Base-by-base conservation (phyloP, 2,329 filamentous ascomycete genomes). In the Stemphylium beticola region DNA sequence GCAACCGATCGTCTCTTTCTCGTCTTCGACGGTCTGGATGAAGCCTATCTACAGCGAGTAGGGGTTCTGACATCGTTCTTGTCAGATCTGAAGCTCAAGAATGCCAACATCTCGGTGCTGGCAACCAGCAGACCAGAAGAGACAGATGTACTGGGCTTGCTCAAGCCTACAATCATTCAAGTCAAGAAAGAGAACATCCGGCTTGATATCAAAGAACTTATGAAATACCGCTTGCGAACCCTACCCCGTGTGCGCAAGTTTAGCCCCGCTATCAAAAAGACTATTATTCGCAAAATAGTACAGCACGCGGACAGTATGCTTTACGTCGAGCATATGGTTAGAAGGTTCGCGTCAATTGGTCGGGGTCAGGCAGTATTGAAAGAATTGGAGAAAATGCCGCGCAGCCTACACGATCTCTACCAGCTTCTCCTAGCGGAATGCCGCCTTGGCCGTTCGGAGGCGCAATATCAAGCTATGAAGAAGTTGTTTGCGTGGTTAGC, bases 271-370 rank as follows among this genome's bases (percentile, higher is more conserved):
- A 10, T 71, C 67, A 42, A 69, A 69, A 8, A 67, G 67, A 37
- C 65, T 8, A 66, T 77, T 11, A 59, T 62, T 0, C 61, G 71
- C 5, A 74, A 62, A 11, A 55, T 77, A 0, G 58, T 68, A 11
- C 60, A 68, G 1, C 53, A 55, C 9, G 69, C 74, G 1, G 73
- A 75, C 6, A 72, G 72, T 18, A 68, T 78, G 60, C 62, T 77
- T 0, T 77, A 77, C 29, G 69, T 71, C 0, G 69, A 77, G 20
- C 73, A 77, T n/a, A 62, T 76, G 22, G 61, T 78, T 0, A 37
- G 55, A 6, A 58, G 70, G 0, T 55, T 77, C 3, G 64, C 73
- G 7, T 53, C 62, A 7, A 58, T 77, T 1, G 69, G 71, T 1
- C 68, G 75, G 0, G 74, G 77, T 44, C 65, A 68, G 4, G 69